Evolutionary conservation across 495 filamentous ascomycete genomes (phyloP).

Genomic region (Aspergillus ellipticus): DNA sequence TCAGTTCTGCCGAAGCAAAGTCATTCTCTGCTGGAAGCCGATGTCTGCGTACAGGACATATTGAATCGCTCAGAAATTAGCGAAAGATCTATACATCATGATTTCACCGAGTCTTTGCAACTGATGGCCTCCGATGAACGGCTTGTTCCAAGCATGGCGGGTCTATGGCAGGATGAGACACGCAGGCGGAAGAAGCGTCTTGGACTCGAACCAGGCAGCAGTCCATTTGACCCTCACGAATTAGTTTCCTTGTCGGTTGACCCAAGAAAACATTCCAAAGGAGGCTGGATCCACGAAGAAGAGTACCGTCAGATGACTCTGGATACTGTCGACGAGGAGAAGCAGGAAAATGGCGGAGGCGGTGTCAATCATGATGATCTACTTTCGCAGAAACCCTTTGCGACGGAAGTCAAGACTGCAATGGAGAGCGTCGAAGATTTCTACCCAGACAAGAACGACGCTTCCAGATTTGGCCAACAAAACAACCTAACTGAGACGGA

Average conservation of each 20-base stretch:
- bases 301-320: slow-evolving; percentile 66
- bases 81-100: slow-evolving; percentile 75
- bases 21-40: slow-evolving; percentile 83
- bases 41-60: slow-evolving; percentile 85
- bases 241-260: slow-evolving; percentile 84
- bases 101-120: slow-evolving; percentile 74
- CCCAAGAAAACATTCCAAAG: slow-evolving; percentile 60
- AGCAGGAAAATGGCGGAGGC: slow-evolving; percentile 39
- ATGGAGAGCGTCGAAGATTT: slow-evolving; percentile 84
- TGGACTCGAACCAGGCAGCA: slow-evolving; percentile 61
- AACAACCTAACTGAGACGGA: slow-evolving; percentile 3
- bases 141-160: slow-evolving; percentile 88
- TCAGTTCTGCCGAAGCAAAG: slow-evolving; percentile 68
- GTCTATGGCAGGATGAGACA: slow-evolving; percentile 89
- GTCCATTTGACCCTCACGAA: slow-evolving; percentile 73
- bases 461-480: slow-evolving; percentile 15
- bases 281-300: slow-evolving; percentile 88
- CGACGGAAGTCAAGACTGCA: slow-evolving; percentile 63
- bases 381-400: slow-evolving; percentile 48
- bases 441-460: slow-evolving; percentile 61
- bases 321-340: slow-evolving; percentile 61
- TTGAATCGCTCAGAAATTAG: slow-evolving; percentile 72
- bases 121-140: slow-evolving; percentile 66
- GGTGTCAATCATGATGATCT: slow-evolving; percentile 61
- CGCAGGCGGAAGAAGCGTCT: slow-evolving; percentile 68